Base-by-base conservation (phyloP, 495 filamentous ascomycete genomes). In the Cetradonia linearis region DNA sequence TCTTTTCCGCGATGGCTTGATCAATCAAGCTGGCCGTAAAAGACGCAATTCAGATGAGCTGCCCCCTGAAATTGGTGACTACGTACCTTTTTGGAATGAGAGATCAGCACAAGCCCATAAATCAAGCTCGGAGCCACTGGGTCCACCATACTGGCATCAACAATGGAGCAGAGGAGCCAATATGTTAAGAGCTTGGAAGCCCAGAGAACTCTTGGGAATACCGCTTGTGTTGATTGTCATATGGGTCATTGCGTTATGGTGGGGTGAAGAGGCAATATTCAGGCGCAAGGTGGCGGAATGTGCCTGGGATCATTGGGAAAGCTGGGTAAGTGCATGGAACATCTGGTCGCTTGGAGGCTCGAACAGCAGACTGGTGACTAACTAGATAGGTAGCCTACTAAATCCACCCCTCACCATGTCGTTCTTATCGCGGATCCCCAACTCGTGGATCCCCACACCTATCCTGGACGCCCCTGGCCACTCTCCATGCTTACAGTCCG, bases 381-480 rank as follows among this genome's bases (percentile, higher is more conserved):
- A 67, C 54, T 28, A 46, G 27, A 31, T 60, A 16, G 33, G 36
- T 56, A 96, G 93, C 88, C 89, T 60, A 68, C 75, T 63, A 81
- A 75, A 62, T 89, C 90, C 23, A 80, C 76, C 30, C 94, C 94
- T 2, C 90, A 97, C 72, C 89, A 86, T 68, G 77, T 96, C 58
- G 81, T 86, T 55, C 86, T 99, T 66, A 76, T 99, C 60, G 91
- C 94, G 42, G 94, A 99, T 69, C 94, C 94, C n/a, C 94, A 99
- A 70, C 78, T 99, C 37, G 89, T 96, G 66, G 94, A 99, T 72
- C 89, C 92, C 33, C 93, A 99, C 69, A 93, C 90, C 16, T 97
- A 99, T 70, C 88, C 93, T 20, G 93, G 86, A 52, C 86, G 94
- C 44, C 93, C 93, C 42, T 93, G 91, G 88, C 86, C 89, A 20